Base-by-base conservation (phyloP, 345 rosid species). In the Citrus cavaleriei region DNA sequence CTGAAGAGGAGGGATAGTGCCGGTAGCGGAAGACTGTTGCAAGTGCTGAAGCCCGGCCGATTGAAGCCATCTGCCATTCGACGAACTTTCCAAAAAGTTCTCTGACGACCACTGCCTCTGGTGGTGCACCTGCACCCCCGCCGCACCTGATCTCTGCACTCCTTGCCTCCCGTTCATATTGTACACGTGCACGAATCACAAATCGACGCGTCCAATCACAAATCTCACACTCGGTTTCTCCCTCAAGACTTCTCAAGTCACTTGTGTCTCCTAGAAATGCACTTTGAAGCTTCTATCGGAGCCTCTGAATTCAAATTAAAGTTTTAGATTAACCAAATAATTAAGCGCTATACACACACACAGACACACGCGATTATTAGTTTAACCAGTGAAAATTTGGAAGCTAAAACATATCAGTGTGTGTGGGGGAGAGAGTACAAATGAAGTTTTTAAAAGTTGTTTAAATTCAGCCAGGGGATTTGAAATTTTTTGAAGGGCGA, bases 21-120 rank as follows among this genome's bases (percentile, higher is more conserved):
- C 83, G 76, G 84, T 77, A 55, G 93, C 82, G 74, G 90, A 81
- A 13, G 83, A 74, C 32, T 63, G 75, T 16, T 91, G 95, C 12
- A 95, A 91, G 67, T 95, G 95, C 83, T 92, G 99, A 57, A 95
- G 91, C 35, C 99, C 98, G 49, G 91, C 88, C 6, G 99, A 93
- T 79, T 95, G 99, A 71, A 95, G 96, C 99, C 98, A 95, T 79
- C 96, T 82, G 49, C 91, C 95, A 81, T 90, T 95, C 32, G 97
- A 89, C 16, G 96, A 85, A 79, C 86, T 81, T 24, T 95, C 99
- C 77, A 89, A 66, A 75, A 89, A 89, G 87, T 88, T 87, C 79
- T 92, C 95, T 19, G 99, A 93, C 24, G 99, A 93, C 84, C 86
- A 79, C 83, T 95, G 98, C 57, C 95, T 85, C 87, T 95, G 99